Evolutionary conservation across 495 filamentous ascomycete genomes (phyloP), one percentile per base, ranked within the genome.

Genomic region (Rusavskia elegans): DNA sequence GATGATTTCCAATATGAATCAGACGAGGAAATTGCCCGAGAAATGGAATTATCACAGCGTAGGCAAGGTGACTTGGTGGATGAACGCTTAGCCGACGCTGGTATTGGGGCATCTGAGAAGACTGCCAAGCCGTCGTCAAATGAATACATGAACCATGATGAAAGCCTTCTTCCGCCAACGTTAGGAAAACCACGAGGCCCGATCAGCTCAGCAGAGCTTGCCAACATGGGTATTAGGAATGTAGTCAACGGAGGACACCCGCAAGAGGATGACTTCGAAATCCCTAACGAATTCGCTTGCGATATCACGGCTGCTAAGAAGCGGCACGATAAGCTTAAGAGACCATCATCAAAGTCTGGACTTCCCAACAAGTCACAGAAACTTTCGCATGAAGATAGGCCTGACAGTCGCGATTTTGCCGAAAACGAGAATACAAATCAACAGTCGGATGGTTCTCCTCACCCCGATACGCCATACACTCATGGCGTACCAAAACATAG

Each of bases 1-100:
- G 66, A 73, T 16, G 61, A 71, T 6, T 67, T 69, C 50, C 60
- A 64, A 32, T 73, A 76, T 42, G 73, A 72, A 44, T 75, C 71
- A 11, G 78, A 83, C 51, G 78, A 83, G 45, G 71, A 78, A 37
- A 46, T 59, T 21, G 41, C 53, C 23, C 54, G 52, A 5, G 52
- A 62, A 41, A 16, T 54, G 45, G 42, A 55, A 30, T 32, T 56
- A 13, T 60, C 62, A 1, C 65, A 63, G 39, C 52, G 53, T 30
- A 60, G 51, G 48, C 36, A 52, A 41, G 56, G 52, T 49, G 58
- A 67, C 49, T 35, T 57, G 16, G 49, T 38, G 29, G 61, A 56
- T 11, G 39, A 45, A 44, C 49, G 50, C 17, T 59, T 53, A 38
- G 59, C 55, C 35, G 57, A 60, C 30, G 59, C 59, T 38, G 55